A percentile compares a stretch with the other conserved stretches of the same genome.
These are phyloP conservation scores for Kodamaea fukazawae DNA, from an alignment of 805 yeast genomes.

Conservation along the genomic window DNA sequence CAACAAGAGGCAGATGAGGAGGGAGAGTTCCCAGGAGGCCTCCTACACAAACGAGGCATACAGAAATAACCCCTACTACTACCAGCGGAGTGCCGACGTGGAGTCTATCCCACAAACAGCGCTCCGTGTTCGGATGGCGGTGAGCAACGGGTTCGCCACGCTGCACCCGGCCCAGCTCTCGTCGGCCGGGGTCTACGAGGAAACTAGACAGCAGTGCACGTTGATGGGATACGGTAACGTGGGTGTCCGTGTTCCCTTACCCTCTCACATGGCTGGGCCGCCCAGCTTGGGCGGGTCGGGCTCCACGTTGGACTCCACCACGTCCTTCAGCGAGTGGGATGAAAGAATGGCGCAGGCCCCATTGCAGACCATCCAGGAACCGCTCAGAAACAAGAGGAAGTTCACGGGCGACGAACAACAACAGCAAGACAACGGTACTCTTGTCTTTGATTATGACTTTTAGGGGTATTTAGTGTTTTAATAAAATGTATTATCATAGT, in stretches of 20 bases:
- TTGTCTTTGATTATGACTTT: conserved; percentile 9
- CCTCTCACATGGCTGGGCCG: conserved; percentile 39
- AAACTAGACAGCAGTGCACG: conserved; percentile 2
- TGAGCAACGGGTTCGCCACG: conserved; percentile 55
- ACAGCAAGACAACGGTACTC: conserved; percentile 6
- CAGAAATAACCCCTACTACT: conserved; percentile 12
- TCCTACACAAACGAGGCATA: conserved; percentile 16
- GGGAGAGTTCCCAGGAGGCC: conserved; percentile 12
- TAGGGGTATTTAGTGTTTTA: neutral
- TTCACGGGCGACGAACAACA: conserved; percentile 18
- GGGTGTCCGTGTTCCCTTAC: conserved; percentile 38
- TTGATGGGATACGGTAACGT: conserved; percentile 8
- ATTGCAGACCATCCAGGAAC: conserved; percentile 17
- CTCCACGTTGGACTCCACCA: conserved; percentile 43
- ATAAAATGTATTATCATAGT: neutral
- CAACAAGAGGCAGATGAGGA: conserved; percentile 29
- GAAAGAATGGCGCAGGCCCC: conserved; percentile 12
- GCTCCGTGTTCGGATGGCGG: conserved; percentile 68
- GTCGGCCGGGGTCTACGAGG: conserved; percentile 9
- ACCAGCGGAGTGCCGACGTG: conserved; percentile 1
- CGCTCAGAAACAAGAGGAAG: conserved; percentile 25
- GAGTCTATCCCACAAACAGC: conserved; percentile 37
- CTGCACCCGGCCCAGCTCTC: conserved; percentile 10
- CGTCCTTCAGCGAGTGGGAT: conserved; percentile 46
- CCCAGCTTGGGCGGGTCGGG: conserved; percentile 44